Conservation (phyloP, 768 basidiomycete species). For the Boletus reticuloceps region DNA sequence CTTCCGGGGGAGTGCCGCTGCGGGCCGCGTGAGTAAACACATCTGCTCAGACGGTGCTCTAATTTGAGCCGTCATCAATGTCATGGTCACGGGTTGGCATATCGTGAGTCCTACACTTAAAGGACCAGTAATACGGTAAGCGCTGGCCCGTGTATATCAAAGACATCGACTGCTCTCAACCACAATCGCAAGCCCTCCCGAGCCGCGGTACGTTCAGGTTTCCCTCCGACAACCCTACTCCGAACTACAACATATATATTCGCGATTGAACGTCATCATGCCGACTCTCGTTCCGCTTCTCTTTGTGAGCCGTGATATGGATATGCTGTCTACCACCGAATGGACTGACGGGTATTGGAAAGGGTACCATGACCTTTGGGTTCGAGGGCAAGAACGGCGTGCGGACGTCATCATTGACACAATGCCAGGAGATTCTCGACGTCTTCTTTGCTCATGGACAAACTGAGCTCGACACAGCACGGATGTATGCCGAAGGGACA, state of each 20-base stretch:
- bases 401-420: slow-evolving; percentile 33
- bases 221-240: too few species aligned
- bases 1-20: too few species aligned
- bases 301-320: slow-evolving; percentile 15
- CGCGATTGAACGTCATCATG: slow-evolving; percentile 7
- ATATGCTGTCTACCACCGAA: background rate
- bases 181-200: too few species aligned
- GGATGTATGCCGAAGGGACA: slow-evolving; percentile 50
- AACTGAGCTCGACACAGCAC: slow-evolving; percentile 50
- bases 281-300: slow-evolving; percentile 29
- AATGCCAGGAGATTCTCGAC: slow-evolving; percentile 46
- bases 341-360: background rate
- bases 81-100: too few species aligned
- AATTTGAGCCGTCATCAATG: too few species aligned
- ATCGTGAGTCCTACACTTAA: too few species aligned
- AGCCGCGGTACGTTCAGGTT: too few species aligned
- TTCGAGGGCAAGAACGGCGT: slow-evolving; percentile 40
- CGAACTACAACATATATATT: background rate
- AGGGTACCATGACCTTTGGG: slow-evolving; percentile 53
- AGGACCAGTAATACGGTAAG: too few species aligned
- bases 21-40: too few species aligned
- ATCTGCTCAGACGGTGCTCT: too few species aligned
- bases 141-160: too few species aligned
- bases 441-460: slow-evolving; percentile 42
- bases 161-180: too few species aligned